A percentile compares a stretch with the other conserved stretches of the same genome.
Evolutionary conservation across 352 stramenopile genomes (phyloP).

Genomic region (Pythium rishiriense): DNA sequence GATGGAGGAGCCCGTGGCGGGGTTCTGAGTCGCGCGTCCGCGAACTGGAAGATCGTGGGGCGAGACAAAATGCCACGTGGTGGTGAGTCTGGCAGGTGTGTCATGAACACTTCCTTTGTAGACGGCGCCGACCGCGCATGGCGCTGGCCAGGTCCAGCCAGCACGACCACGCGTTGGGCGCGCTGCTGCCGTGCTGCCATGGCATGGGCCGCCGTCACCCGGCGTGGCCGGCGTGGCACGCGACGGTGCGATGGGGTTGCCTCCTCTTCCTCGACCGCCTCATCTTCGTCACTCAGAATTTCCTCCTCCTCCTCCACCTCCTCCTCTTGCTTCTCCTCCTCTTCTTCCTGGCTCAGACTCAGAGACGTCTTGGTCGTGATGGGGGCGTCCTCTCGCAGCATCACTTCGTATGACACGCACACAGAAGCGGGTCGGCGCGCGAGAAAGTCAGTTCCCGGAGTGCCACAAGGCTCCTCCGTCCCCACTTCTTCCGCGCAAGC

Average conservation of each 20-base stretch:
- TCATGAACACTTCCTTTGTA: slow-evolving; percentile 36
- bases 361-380: not conserved
- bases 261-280: not conserved
- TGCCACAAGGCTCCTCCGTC: not conserved
- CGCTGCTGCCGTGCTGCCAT: not conserved
- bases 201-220: not conserved
- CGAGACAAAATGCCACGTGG: slow-evolving; percentile 25
- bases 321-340: not conserved
- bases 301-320: slow-evolving; percentile 1
- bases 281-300: not conserved
- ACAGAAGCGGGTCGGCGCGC: slow-evolving; percentile 10
- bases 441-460: slow-evolving; percentile 16
- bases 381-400: not conserved
- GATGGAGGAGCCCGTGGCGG: not conserved
- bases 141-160: slow-evolving; percentile 13
- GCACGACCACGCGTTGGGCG: slow-evolving; percentile 22
- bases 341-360: slow-evolving; percentile 7
- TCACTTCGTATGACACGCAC: too few species aligned
- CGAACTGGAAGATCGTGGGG: slow-evolving; percentile 13
- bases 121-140: not conserved
- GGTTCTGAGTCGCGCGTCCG: not conserved
- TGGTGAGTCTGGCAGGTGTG: slow-evolving; percentile 55
- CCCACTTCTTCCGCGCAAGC: not conserved
- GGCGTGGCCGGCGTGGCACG: slow-evolving; percentile 11
- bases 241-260: not conserved